Base-by-base conservation (phyloP, 805 yeast genomes). In the Sugiyamaella floridensis region DNA sequence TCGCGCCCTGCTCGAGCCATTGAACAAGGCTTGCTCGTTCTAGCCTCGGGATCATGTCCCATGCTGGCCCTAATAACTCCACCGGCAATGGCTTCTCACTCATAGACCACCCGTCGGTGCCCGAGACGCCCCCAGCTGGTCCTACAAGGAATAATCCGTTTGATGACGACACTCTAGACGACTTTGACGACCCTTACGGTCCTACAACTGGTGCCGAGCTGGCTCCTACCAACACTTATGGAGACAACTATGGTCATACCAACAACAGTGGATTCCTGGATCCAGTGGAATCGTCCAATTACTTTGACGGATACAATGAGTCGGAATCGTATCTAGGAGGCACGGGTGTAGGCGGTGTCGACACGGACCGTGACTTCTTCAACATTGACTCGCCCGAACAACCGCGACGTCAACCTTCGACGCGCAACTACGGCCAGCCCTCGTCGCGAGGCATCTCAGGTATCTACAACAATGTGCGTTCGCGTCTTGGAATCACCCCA, bases 401-500 rank as follows among this genome's bases (percentile, higher is more conserved):
- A 26, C 16, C 18, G 42, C 19, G 48, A 41, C 37, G 12, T 15
- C 46, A 29, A 47, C 32, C 40, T 45, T 14, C 47, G 16, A 12
- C 19, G 32, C 46, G 15, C 46, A 4, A 43, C 18, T 12, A 43
- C n/a, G 16, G 41, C 43, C 11, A 40, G 49, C 37, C 20, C 53
- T 40, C 34, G 52, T 22, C 26, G 28, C 29, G 54, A 40, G 55
- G 60, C 19, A 34, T 62, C 11, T 56, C 60, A 15, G 61, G 63
- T 16, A 41, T 62, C 43, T 63, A 58, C 43, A 52, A 58, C 29
- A 60, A 55, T 42, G 52, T 64, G 40, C 60, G 58, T 52, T 44
- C 65, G 12, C 58, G 54, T 34, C 58, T 64, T 15, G 67, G 67
- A 14, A 49, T 61, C 40, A 56, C 57, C 11, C 57, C 64, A 1